These are phyloP conservation scores for Paraconiothyrium brasiliense DNA, from an alignment of 2,329 filamentous ascomycete genomes.

Conservation along the genomic window DNA sequence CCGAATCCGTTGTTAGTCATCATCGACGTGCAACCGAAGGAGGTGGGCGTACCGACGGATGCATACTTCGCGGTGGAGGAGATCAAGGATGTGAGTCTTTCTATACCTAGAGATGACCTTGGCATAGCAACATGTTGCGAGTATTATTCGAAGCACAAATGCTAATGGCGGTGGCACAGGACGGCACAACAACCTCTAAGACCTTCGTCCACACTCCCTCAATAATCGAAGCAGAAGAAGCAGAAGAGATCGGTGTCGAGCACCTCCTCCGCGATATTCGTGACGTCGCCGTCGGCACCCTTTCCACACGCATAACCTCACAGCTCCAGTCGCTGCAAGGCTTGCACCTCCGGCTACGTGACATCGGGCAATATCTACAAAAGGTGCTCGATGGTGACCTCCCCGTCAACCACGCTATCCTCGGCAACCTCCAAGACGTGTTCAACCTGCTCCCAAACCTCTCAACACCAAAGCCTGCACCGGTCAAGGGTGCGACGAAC, in stretches of 20 bases:
- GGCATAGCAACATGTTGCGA: background rate
- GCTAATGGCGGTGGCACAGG: slow-evolving; percentile 61
- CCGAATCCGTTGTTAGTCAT: slow-evolving; percentile 96
- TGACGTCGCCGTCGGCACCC: slow-evolving; percentile 94
- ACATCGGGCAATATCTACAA: slow-evolving; percentile 94
- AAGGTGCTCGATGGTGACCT: slow-evolving; percentile 94
- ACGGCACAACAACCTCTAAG: slow-evolving; percentile 94
- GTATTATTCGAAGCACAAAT: background rate
- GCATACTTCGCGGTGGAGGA: slow-evolving; percentile 99
- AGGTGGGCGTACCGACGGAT: slow-evolving; percentile 96
- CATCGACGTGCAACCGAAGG: slow-evolving; percentile 97
- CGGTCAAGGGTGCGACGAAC: slow-evolving; percentile 56
- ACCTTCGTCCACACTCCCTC: slow-evolving; percentile 99
- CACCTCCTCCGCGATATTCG: slow-evolving; percentile 97
- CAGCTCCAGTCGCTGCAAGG: slow-evolving; percentile 97
- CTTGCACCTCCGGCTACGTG: slow-evolving; percentile 89
- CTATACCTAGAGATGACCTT: background rate
- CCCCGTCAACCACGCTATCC: slow-evolving; percentile 95
- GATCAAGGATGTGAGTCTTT: slow-evolving; percentile 88
- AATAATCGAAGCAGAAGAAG: slow-evolving; percentile 98
- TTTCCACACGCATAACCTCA: slow-evolving; percentile 96
- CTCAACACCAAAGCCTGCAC: slow-evolving; percentile 76
- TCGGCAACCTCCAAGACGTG: slow-evolving; percentile 98
- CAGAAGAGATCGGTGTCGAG: slow-evolving; percentile 98
- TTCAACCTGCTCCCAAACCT: slow-evolving; percentile 98